Percentiles rank a stretch among this genome's conserved stretches.
phyloP scores from a whole-genome alignment of 306 rosid genomes.

The Quercus bicolor region DNA sequence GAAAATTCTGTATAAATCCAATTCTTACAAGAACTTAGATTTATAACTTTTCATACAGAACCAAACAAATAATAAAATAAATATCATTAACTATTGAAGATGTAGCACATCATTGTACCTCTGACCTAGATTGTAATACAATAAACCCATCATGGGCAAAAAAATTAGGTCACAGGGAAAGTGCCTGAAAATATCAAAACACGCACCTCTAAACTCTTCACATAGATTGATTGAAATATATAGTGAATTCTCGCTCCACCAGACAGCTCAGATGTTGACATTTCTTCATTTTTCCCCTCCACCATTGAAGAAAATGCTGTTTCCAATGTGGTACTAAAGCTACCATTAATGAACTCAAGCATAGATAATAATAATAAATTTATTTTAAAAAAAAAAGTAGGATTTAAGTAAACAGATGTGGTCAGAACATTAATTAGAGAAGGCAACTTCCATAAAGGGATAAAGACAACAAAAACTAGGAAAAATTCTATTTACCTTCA shows the following conservation, averaged over 20 bases:
- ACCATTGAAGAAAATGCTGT: constrained; percentile 95
- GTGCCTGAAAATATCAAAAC: constrained; percentile 6
- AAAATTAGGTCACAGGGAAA: not conserved
- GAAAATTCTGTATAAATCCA: not conserved
- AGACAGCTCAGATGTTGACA: constrained; percentile 89
- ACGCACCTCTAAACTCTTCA: constrained; percentile 88
- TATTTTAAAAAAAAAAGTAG: not conserved
- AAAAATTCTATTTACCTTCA: constrained; percentile 59
- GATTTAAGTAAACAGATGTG: not conserved
- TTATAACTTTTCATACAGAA: not conserved
- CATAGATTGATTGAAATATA: constrained; percentile 89
- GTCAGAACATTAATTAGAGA: not conserved
- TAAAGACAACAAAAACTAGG: constrained; percentile 13
- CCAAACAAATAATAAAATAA: not conserved
- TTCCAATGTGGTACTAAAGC: constrained; percentile 19
- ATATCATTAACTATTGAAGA: not conserved
- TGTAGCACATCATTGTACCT: not conserved
- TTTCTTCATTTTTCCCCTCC: constrained; percentile 96
- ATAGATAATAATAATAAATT: not conserved
- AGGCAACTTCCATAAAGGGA: constrained; percentile 7
- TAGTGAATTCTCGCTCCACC: constrained; percentile 97
- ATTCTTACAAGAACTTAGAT: not conserved
- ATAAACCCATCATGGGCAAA: no score
- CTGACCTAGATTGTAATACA: not conserved
- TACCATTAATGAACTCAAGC: constrained; percentile 2